Conservation (phyloP, 495 filamentous ascomycete species). For the Neurospora hispaniola region DNA sequence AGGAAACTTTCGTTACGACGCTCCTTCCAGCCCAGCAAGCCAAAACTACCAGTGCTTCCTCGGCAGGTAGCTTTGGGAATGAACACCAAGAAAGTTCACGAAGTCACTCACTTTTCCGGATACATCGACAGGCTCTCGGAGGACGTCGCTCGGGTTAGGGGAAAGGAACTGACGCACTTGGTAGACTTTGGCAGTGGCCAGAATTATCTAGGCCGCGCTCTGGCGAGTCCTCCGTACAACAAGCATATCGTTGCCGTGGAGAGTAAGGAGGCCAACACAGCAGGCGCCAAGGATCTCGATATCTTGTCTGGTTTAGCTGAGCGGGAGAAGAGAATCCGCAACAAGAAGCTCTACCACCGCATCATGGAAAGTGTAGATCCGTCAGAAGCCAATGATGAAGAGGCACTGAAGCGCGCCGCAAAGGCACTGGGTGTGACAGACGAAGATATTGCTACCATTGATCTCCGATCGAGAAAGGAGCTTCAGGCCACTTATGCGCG, state of each 20-base stretch:
- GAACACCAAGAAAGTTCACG: conserved; percentile 93
- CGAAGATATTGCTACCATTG: conserved; percentile 26
- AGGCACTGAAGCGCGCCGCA: conserved; percentile 28
- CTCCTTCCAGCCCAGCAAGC: conserved; percentile 36
- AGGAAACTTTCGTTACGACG: conserved; percentile 58
- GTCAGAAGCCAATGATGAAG: conserved; percentile 28
- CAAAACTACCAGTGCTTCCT: conserved; percentile 44
- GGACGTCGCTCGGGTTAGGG: conserved; percentile 29
- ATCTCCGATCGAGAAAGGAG: conserved; percentile 37
- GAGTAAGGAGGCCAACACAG: conserved; percentile 73
- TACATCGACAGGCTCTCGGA: conserved; percentile 46
- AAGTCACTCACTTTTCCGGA: conserved; percentile 58
- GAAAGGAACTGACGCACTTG: conserved; percentile 65
- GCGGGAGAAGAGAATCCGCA: conserved; percentile 55
- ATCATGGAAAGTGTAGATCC: conserved; percentile 29
- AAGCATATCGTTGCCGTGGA: conserved; percentile 86
- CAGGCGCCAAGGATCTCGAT: conserved; percentile 75
- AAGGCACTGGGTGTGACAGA: conserved; percentile 22
- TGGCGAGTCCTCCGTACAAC: conserved; percentile 78
- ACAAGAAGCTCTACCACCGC: conserved; percentile 61
- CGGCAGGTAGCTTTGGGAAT: conserved; percentile 74
- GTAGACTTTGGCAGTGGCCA: conserved; percentile 95
- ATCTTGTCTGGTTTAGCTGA: conserved; percentile 58
- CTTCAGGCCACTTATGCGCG: conserved; percentile 35
- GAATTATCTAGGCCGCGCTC: conserved; percentile 82